These are phyloP conservation scores for Saccharomyces pastorianus DNA, from an alignment of 1,139 yeast species.

Conservation along the genomic window DNA sequence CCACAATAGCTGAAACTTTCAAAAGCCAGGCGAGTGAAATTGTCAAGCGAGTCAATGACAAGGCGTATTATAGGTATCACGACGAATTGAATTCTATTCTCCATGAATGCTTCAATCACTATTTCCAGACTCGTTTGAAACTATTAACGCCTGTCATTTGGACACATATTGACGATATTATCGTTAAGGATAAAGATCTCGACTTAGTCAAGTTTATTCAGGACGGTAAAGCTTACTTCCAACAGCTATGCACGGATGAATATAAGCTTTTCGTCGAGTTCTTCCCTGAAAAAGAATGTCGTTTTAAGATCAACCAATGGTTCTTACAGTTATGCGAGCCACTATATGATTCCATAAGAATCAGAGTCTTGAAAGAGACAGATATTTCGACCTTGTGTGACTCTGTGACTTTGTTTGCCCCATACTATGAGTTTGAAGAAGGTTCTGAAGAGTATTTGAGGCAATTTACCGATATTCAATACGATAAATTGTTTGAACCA, in stretches of 20 bases:
- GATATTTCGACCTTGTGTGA: slow-evolving; percentile 66
- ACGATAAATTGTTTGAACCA: slow-evolving; percentile 59
- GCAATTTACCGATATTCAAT: slow-evolving; percentile 35
- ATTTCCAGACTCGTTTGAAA: slow-evolving; percentile 48
- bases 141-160: slow-evolving; percentile 41
- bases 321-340: slow-evolving; percentile 63
- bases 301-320: slow-evolving; percentile 37
- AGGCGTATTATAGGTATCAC: slow-evolving; percentile 43
- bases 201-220: slow-evolving; percentile 51
- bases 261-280: slow-evolving; percentile 46
- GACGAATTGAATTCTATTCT: slow-evolving; percentile 47
- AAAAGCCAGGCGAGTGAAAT: slow-evolving; percentile 45
- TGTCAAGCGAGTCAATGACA: slow-evolving; percentile 37
- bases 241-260: slow-evolving; percentile 56
- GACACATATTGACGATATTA: slow-evolving; percentile 31
- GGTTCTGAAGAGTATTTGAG: slow-evolving; percentile 24
- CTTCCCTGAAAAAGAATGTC: slow-evolving; percentile 34
- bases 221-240: slow-evolving; percentile 48
- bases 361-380: slow-evolving; percentile 57
- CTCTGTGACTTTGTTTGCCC: slow-evolving; percentile 60
- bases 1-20: slow-evolving; percentile 38
- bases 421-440: slow-evolving; percentile 59
- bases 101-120: slow-evolving; percentile 54
- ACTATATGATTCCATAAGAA: slow-evolving; percentile 60
- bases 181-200: slow-evolving; percentile 19